phyloP scores from a whole-genome alignment of 768 basidiomycete genomes.

The Leucocoprinus leucothites region DNA sequence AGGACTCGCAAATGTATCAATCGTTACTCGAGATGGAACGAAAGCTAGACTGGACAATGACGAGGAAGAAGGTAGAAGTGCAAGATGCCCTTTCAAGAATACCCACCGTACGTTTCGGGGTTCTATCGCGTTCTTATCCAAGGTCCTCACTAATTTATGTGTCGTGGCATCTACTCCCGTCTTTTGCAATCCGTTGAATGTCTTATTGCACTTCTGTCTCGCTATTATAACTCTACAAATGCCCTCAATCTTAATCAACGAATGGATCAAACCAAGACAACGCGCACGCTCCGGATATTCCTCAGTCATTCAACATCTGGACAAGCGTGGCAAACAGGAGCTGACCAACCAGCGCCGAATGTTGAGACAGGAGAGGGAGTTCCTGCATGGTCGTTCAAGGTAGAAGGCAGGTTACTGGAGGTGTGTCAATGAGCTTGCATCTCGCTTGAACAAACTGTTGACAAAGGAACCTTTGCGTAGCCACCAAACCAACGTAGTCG shows the following conservation, averaged over 20 bases:
- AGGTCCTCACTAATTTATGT: no score
- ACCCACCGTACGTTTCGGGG: slow-evolving; percentile 50
- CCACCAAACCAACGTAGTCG: slow-evolving; percentile 57
- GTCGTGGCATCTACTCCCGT: not conserved
- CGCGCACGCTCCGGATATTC: slow-evolving; percentile 81
- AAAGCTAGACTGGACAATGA: slow-evolving; percentile 93
- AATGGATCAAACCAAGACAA: slow-evolving; percentile 48
- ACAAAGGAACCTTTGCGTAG: slow-evolving; percentile 28
- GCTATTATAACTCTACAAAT: not conserved
- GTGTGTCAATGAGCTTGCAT: slow-evolving; percentile 33
- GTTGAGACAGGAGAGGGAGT: slow-evolving; percentile 87
- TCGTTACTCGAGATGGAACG: slow-evolving; percentile 86
- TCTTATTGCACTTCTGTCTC: not conserved
- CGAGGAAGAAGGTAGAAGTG: slow-evolving; percentile 85
- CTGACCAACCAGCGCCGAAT: slow-evolving; percentile 40
- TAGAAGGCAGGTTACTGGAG: slow-evolving; percentile 87
- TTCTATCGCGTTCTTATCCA: not conserved
- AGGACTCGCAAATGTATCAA: slow-evolving; percentile 84
- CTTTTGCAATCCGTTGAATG: not conserved
- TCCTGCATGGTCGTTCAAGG: slow-evolving; percentile 83
- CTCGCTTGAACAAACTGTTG: not conserved
- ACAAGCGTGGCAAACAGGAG: slow-evolving; percentile 79
- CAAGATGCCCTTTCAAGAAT: slow-evolving; percentile 81
- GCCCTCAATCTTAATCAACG: not conserved
- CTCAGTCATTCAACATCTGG: slow-evolving; percentile 84